Evolutionary conservation across 768 basidiomycete genomes (phyloP).

Genomic region (Hygrocybe punicea): DNA sequence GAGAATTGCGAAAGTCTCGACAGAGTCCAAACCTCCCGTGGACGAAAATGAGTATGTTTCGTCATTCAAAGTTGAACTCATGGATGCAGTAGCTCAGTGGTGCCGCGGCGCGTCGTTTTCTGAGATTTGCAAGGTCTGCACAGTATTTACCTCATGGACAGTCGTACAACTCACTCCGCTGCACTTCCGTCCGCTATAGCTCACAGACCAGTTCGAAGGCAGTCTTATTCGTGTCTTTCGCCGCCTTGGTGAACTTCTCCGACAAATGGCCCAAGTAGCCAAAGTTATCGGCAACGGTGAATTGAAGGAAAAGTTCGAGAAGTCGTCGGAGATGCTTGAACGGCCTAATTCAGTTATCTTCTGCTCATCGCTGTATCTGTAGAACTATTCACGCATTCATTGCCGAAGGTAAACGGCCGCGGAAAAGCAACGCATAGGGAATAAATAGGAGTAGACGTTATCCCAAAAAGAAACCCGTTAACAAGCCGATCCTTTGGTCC

Average conservation of each 20-base stretch:
- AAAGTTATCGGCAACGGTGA: slow-evolving; percentile 96
- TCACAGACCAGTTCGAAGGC: slow-evolving; percentile 96
- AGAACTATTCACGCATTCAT: too few species aligned
- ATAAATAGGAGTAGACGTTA: too few species aligned
- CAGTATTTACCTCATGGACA: background rate
- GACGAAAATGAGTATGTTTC: slow-evolving; percentile 94
- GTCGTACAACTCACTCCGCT: background rate
- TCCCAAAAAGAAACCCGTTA: too few species aligned
- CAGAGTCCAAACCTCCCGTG: slow-evolving; percentile 84
- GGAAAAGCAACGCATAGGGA: too few species aligned
- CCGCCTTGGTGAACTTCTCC: slow-evolving; percentile 86
- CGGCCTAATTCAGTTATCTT: slow-evolving; percentile 92
- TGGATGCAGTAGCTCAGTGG: slow-evolving; percentile 98
- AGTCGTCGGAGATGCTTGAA: slow-evolving; percentile 88
- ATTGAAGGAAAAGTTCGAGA: slow-evolving; percentile 90
- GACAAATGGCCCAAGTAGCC: slow-evolving; percentile 94
- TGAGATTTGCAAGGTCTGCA: slow-evolving; percentile 87
- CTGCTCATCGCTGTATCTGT: slow-evolving; percentile 82
- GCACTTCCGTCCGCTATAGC: too few species aligned
- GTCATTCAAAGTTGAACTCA: slow-evolving; percentile 97
- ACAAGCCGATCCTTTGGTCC: too few species aligned
- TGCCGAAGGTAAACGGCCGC: too few species aligned
- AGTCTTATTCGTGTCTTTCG: slow-evolving; percentile 95
- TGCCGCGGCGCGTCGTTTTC: slow-evolving; percentile 96
- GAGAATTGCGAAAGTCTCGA: slow-evolving; percentile 94